Percentiles rank a stretch among this genome's conserved stretches.
Conservation (phyloP, 1,284 basidiomycete species). For the Sporisorium graminicola region DNA sequence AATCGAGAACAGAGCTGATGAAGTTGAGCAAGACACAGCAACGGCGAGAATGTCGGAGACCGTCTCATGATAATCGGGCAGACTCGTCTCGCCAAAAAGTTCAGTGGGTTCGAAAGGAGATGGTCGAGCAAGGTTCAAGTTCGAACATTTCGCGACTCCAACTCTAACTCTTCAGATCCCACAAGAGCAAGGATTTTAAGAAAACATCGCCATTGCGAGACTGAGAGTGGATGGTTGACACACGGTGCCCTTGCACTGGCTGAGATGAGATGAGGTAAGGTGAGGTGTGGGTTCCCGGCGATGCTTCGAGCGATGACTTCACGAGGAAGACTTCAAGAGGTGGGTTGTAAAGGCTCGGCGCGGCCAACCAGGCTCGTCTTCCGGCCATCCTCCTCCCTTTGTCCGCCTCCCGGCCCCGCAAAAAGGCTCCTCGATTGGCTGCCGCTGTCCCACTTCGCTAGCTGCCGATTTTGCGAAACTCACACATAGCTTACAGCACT, state of each 20-base stretch:
- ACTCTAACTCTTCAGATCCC: not conserved
- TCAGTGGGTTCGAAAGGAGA: not conserved
- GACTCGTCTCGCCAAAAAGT: not conserved
- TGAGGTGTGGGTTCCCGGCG: too few species aligned
- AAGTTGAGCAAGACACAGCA: not conserved
- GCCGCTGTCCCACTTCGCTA: too few species aligned
- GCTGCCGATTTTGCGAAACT: too few species aligned
- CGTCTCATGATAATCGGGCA: not conserved
- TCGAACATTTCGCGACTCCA: not conserved
- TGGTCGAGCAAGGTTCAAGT: constrained; percentile 1
- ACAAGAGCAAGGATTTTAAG: not conserved
- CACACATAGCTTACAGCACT: too few species aligned
- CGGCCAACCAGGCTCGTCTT: too few species aligned
- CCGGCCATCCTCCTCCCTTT: too few species aligned
- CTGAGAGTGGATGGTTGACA: not conserved
- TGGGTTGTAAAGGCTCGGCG: too few species aligned
- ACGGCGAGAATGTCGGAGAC: not conserved
- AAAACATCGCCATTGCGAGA: not conserved
- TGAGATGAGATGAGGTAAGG: not conserved
- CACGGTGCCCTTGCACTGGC: too few species aligned
- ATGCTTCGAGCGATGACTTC: too few species aligned
- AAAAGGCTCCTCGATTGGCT: too few species aligned
- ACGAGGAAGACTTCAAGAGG: too few species aligned
- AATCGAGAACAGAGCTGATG: constrained; percentile 1
- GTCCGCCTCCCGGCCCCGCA: too few species aligned